Evolutionary conservation across 2,329 filamentous ascomycete species (phyloP).

Genomic region (Aspergillus candidus): DNA sequence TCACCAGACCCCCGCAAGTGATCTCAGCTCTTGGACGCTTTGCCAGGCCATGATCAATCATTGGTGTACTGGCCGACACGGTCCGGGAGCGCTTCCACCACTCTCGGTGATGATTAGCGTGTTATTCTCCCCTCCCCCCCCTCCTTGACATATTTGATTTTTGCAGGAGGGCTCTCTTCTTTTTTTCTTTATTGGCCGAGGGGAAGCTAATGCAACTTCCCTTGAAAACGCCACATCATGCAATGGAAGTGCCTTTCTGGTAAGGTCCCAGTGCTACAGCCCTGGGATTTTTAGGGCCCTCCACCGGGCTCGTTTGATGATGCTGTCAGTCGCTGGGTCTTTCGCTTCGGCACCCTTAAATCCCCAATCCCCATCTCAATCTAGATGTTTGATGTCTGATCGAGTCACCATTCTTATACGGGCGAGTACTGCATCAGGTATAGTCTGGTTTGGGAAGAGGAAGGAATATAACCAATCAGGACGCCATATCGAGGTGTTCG

Average conservation of each 20-base stretch:
- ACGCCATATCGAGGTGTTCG: no score
- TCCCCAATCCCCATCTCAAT: no score
- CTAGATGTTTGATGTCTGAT: no score
- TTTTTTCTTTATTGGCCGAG: conserved; percentile 14
- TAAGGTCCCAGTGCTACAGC: conserved; percentile 31
- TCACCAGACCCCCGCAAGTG: conserved; percentile 8
- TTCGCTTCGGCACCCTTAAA: background rate
- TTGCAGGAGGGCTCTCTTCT: no score
- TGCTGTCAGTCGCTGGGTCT: conserved; percentile 7
- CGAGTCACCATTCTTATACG: background rate
- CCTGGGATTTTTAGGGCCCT: conserved; percentile 29
- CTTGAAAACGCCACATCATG: conserved; percentile 19
- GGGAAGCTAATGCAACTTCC: conserved; percentile 35
- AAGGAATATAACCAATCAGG: no score
- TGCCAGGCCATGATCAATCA: background rate
- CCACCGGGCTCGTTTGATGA: conserved; percentile 14
- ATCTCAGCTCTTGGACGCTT: background rate
- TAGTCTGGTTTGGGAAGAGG: no score
- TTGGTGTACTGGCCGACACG: background rate
- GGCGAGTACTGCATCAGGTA: no score
- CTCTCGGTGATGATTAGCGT: conserved; percentile 3
- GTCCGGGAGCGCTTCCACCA: no score
- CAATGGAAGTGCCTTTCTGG: conserved; percentile 10
- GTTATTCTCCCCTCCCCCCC: conserved; percentile 18
- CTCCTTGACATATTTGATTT: no score